A percentile compares a stretch with the other conserved stretches of the same genome.
Evolutionary conservation across 2,329 filamentous ascomycete species (phyloP).

Genomic region (Penicillium aurantiogriseum): DNA sequence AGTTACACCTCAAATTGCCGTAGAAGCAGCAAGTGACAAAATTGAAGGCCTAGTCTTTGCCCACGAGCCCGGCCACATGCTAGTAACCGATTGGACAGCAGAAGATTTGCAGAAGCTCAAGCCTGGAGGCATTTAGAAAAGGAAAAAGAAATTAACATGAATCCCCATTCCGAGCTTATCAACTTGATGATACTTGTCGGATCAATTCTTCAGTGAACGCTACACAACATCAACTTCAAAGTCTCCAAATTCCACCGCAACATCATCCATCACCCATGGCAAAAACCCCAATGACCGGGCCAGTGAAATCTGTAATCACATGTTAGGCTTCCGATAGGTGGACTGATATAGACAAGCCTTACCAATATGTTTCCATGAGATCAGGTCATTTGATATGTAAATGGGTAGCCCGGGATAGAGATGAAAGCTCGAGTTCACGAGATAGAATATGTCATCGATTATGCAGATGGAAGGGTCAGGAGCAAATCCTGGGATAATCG

Average conservation of each 20-base stretch:
- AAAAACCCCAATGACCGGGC: conserved; percentile 7
- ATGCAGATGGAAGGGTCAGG: conserved; percentile 48
- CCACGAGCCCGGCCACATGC: conserved; percentile 63
- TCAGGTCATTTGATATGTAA: conserved; percentile 46
- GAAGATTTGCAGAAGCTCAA: conserved; percentile 35
- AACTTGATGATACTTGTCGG: neutral
- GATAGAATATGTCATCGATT: conserved; percentile 45
- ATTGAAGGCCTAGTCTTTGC: conserved; percentile 59
- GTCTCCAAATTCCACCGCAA: neutral
- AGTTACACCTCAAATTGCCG: conserved; percentile 64
- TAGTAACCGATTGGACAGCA: conserved; percentile 55
- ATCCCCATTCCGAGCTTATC: neutral
- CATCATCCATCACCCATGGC: conserved; percentile 2
- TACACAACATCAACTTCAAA: conserved; percentile 3
- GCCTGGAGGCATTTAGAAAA: conserved; percentile 3
- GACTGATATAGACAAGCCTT: neutral
- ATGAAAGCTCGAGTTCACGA: conserved; percentile 47
- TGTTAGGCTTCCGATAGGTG: neutral
- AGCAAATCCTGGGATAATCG: conserved; percentile 48
- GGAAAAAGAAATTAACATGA: neutral
- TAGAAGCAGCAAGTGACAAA: conserved; percentile 51
- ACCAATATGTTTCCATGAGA: conserved; percentile 40
- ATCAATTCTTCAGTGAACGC: neutral
- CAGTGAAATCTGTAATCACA: conserved; percentile 7
- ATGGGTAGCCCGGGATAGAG: conserved; percentile 49